Percentiles rank a stretch among this genome's conserved stretches.
Conservation (phyloP, 2,329 filamentous ascomycete species). For the Neonectria faginata region DNA sequence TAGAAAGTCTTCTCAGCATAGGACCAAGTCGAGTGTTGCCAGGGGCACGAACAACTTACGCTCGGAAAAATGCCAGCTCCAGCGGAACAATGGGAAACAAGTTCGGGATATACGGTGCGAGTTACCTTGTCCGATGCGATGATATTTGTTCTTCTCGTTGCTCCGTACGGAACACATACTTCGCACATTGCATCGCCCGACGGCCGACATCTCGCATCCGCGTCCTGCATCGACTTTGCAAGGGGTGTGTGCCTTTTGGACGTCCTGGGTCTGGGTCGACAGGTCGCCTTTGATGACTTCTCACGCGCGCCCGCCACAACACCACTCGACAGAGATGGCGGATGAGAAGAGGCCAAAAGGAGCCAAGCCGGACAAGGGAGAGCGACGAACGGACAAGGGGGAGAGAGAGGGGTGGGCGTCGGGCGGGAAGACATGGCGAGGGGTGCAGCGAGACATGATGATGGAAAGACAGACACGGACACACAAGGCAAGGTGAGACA, state of each 20-base stretch:
- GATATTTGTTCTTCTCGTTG: not conserved
- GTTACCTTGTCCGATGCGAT: not conserved
- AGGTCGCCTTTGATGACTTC: conserved; percentile 6
- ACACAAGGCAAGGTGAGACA: conserved; percentile 1
- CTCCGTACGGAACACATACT: not conserved
- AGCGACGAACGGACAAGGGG: conserved; percentile 26
- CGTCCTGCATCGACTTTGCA: conserved; percentile 14
- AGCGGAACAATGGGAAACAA: conserved; percentile 8
- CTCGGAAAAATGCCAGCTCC: conserved; percentile 9
- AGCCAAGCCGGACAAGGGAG: conserved; percentile 18
- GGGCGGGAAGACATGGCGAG: conserved; percentile 3
- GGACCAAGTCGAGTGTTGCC: no score
- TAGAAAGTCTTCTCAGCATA: no score
- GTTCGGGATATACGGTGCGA: not conserved
- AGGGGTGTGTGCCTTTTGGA: conserved; percentile 6
- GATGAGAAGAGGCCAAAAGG: not conserved
- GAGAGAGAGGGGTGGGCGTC: not conserved
- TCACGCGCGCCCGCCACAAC: conserved; percentile 23
- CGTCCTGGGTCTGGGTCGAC: not conserved
- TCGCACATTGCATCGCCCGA: conserved; percentile 8
- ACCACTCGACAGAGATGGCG: conserved; percentile 4
- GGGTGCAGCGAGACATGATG: conserved; percentile 26
- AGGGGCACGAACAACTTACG: no score
- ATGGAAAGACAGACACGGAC: conserved; percentile 13
- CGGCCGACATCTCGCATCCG: conserved; percentile 20